Evolutionary conservation across 2,329 filamentous ascomycete genomes (phyloP).

Genomic region (Sporothrix luriei): DNA sequence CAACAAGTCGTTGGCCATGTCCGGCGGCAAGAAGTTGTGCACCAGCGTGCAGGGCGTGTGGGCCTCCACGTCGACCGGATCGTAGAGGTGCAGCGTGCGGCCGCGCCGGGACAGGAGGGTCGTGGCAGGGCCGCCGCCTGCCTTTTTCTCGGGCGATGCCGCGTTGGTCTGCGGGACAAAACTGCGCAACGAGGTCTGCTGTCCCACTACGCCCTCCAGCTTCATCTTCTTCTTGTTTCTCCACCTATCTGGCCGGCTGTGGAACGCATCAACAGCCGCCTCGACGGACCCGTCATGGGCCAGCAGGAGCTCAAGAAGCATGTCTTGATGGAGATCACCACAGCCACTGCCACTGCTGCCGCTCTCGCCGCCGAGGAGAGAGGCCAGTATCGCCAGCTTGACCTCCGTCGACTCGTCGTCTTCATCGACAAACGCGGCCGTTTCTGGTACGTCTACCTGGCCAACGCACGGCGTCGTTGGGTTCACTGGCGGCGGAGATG

Average conservation of each 20-base stretch:
- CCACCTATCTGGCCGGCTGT: slow-evolving; percentile 44
- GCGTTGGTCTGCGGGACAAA: slow-evolving; percentile 13
- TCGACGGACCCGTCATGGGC: slow-evolving; percentile 76
- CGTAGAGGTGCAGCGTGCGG: slow-evolving; percentile 79
- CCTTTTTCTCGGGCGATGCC: slow-evolving; percentile 43
- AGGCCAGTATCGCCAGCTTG: slow-evolving; percentile 82
- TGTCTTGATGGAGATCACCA: slow-evolving; percentile 55
- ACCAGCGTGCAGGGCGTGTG: slow-evolving; percentile 91
- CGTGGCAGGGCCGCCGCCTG: slow-evolving; percentile 37
- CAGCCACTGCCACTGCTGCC: slow-evolving; percentile 42
- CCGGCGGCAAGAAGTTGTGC: slow-evolving; percentile 78
- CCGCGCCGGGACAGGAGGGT: slow-evolving; percentile 65
- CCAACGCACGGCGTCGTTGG: slow-evolving; percentile 50
- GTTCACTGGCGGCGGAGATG: background rate
- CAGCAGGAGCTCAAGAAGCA: slow-evolving; percentile 76
- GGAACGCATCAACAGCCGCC: slow-evolving; percentile 62
- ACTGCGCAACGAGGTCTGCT: slow-evolving; percentile 65
- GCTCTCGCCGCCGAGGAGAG: slow-evolving; percentile 64
- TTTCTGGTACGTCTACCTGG: slow-evolving; percentile 61
- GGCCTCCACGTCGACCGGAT: slow-evolving; percentile 75
- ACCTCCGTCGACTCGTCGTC: slow-evolving; percentile 83
- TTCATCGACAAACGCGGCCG: slow-evolving; percentile 74
- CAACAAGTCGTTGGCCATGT: slow-evolving; percentile 73
- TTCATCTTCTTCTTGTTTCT: slow-evolving; percentile 24
- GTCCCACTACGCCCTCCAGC: slow-evolving; percentile 46